Conservation (phyloP, 768 basidiomycete species). For the Boletus tylopilopsis region DNA sequence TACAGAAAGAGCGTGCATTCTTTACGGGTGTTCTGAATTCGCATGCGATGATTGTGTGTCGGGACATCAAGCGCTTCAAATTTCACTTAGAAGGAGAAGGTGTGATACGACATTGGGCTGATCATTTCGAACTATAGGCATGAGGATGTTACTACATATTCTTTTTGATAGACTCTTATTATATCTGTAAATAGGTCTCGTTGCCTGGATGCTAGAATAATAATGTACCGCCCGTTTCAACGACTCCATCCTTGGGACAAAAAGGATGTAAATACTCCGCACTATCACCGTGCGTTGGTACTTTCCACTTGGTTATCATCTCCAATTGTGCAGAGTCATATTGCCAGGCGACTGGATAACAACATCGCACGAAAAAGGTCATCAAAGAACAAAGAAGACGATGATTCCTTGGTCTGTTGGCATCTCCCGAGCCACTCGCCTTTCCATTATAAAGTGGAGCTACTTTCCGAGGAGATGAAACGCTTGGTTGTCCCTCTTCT, state of each 20-base stretch:
- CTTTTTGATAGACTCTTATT: background rate
- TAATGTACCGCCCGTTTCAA: too few species aligned
- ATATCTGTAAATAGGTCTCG: background rate
- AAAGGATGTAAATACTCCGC: too few species aligned
- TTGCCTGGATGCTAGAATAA: too few species aligned
- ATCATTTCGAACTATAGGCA: conserved; percentile 46
- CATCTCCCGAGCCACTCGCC: background rate
- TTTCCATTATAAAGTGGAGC: conserved; percentile 10
- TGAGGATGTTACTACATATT: background rate
- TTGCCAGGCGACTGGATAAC: conserved; percentile 2
- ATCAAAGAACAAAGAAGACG: background rate
- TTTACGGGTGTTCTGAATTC: conserved; percentile 58
- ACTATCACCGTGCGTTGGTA: conserved; percentile 1
- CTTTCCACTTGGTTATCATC: background rate
- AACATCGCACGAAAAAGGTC: background rate
- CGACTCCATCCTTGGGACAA: too few species aligned
- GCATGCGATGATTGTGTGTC: conserved; percentile 68
- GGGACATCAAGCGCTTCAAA: conserved; percentile 61
- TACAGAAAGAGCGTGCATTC: conserved; percentile 69
- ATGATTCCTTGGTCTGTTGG: background rate
- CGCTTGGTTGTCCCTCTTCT: background rate
- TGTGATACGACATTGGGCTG: conserved; percentile 70
- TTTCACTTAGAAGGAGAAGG: conserved; percentile 58
- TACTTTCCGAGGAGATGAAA: background rate
- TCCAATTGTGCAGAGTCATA: conserved; percentile 4